Conservation (phyloP, 805 yeast genomes). For the Zygoascus biomembranicola region DNA sequence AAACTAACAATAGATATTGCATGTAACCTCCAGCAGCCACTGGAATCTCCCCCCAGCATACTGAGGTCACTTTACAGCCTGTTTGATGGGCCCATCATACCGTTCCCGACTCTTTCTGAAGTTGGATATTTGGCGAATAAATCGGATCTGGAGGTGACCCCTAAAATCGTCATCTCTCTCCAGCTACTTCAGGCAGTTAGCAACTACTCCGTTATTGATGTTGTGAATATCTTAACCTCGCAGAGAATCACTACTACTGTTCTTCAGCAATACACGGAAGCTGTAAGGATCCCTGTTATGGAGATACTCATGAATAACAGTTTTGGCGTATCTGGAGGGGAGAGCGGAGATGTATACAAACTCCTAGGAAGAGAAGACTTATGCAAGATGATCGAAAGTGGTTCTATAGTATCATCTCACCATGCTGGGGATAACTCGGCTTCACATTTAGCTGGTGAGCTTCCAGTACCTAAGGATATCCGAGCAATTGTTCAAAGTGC, state of each 20-base stretch:
- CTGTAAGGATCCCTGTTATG: constrained; percentile 58
- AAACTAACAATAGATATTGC: neutral
- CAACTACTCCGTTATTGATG: constrained; percentile 42
- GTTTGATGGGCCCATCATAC: constrained; percentile 28
- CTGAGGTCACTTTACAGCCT: constrained; percentile 48
- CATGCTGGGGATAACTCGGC: neutral
- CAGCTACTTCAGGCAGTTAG: constrained; percentile 21
- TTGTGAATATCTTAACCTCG: constrained; percentile 55
- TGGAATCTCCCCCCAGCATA: constrained; percentile 54
- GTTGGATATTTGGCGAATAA: constrained; percentile 4
- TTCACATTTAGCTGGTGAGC: constrained; percentile 4
- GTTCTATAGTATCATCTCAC: neutral
- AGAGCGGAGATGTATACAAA: neutral
- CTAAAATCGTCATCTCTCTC: constrained; percentile 7
- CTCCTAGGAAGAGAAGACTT: constrained; percentile 4
- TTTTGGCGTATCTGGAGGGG: neutral
- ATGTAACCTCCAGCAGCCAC: constrained; percentile 28
- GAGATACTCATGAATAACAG: constrained; percentile 26
- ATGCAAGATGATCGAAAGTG: constrained; percentile 1
- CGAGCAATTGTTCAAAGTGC: constrained; percentile 34
- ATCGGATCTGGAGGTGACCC: constrained; percentile 7
- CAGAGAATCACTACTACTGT: constrained; percentile 39
- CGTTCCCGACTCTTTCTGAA: constrained; percentile 11
- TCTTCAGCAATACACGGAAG: constrained; percentile 66
- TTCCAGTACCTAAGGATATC: constrained; percentile 25